Base-by-base conservation (phyloP, 1,284 basidiomycete species). In the Ustilago xerochloae region DNA sequence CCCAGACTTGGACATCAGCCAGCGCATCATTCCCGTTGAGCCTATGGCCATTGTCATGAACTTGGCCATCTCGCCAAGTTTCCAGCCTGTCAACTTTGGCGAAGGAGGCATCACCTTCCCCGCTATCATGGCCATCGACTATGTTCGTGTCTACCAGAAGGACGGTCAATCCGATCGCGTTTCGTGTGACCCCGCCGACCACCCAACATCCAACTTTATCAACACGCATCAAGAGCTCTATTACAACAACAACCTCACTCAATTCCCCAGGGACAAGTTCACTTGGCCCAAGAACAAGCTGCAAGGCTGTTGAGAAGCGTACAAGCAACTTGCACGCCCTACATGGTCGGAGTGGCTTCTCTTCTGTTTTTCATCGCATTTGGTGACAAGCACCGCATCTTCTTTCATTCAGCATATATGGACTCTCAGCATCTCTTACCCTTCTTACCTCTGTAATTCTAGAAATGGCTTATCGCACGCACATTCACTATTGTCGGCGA, bases 1-100 rank as follows among this genome's bases (percentile, higher is more conserved):
- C 20, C 33, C 50, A 2, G 39, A 53, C 4, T 57, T 80, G 13
- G 75, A 77, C 36, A 79, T 84, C 35, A 63, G 71, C 2, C 72
- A 77, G 48, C 74, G 82, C 3, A 68, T 76, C 30, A 63, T 84
- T 26, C 78, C 81, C 4, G 57, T 64, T 24, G 82, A 84, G 68
- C 82, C 82, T 13, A 82, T 84, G 81, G 64, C 64, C 0, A 81
- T 81, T 28, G 76, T 81, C 32, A 74, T 80, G 66, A 82, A 82
- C 43, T 52, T 82, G 51, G 80, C 79, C 53, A 78, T 83, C 56
- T 75, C 81, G 35, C 39, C 47, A 13, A 63, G 81, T 33, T 83
- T 83, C 78, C 81, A 83, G 67, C 32, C 61, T 0, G 71, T 83
- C 67, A 36, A 77, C 45, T 81, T 77, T 59, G 64, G 49, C 49